A percentile compares a stretch with the other conserved stretches of the same genome.
Evolutionary conservation across 345 rosid species (phyloP).

Genomic region (Melaleuca alternifolia): DNA sequence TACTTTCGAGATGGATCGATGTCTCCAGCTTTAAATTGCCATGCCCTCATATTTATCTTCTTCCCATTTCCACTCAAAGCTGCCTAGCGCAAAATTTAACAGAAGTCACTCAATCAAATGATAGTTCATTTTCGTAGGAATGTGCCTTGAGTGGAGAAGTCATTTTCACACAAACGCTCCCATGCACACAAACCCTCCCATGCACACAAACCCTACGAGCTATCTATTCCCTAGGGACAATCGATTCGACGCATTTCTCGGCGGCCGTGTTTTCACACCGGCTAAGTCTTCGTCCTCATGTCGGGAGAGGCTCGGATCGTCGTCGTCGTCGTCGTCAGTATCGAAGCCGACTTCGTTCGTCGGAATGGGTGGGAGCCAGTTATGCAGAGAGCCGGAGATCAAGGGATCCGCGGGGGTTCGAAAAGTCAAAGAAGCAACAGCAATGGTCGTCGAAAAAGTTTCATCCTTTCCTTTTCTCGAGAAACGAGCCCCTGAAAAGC

Average conservation of each 20-base stretch:
- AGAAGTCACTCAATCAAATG: accelerated
- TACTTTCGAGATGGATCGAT: accelerated
- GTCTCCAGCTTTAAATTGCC: not conserved
- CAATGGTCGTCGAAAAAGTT: not conserved
- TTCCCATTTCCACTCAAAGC: not conserved
- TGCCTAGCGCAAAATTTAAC: accelerated
- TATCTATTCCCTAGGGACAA: not conserved
- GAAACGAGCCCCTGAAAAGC: not conserved
- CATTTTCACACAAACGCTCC: not conserved
- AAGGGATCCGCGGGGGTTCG: not conserved
- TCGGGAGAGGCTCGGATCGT: not conserved
- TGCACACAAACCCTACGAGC: not conserved
- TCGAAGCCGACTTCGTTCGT: not conserved
- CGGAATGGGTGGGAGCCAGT: not conserved
- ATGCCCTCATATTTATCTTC: accelerated
- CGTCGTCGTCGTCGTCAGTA: not conserved
- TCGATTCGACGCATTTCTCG: not conserved
- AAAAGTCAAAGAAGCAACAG: not conserved
- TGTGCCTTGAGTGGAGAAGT: accelerated
- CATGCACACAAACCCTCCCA: not conserved
- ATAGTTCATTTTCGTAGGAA: not conserved
- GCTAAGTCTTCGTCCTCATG: not conserved
- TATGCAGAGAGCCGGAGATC: not conserved
- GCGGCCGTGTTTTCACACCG: not conserved
- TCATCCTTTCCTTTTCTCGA: not conserved